These are phyloP conservation scores for Scheffersomyces cryptocercus DNA, from an alignment of 1,139 yeast species.

Conservation along the genomic window DNA sequence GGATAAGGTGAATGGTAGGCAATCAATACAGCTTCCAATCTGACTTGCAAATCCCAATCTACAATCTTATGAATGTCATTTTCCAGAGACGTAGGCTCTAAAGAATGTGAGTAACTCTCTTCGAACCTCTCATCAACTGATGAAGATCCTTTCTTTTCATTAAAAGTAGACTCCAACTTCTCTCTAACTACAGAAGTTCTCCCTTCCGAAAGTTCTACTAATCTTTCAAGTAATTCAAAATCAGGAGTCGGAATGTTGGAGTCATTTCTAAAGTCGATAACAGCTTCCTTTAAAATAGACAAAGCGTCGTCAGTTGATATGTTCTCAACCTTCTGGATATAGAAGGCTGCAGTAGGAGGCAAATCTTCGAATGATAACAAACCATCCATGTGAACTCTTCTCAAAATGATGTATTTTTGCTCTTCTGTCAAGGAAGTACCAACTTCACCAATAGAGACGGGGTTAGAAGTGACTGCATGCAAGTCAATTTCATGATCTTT, in stretches of 20 bases:
- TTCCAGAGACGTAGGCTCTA: no score
- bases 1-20: slow-evolving; percentile 62
- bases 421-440: slow-evolving; percentile 17
- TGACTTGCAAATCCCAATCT: slow-evolving; percentile 18
- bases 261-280: slow-evolving; percentile 22
- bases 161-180: neutral
- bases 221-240: slow-evolving; percentile 12
- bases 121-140: neutral
- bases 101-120: neutral
- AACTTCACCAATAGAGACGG: slow-evolving; percentile 26
- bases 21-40: slow-evolving; percentile 29
- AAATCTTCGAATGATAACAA: slow-evolving; percentile 26
- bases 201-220: slow-evolving; percentile 1
- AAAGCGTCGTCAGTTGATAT: slow-evolving; percentile 17
- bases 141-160: neutral
- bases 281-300: slow-evolving; percentile 16
- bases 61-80: slow-evolving; percentile 1
- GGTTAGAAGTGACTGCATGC: slow-evolving; percentile 13
- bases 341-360: slow-evolving; percentile 26
- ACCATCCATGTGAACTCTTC: slow-evolving; percentile 15
- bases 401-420: slow-evolving; percentile 27
- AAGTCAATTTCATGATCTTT: slow-evolving; percentile 15
- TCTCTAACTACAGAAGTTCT: neutral
- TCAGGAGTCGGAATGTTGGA: slow-evolving; percentile 22
- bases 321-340: slow-evolving; percentile 22